Percentiles rank a stretch among this genome's conserved stretches.
These are phyloP conservation scores for Bolboschoenus planiculmis DNA, from an alignment of 176 grass and related monocot genomes.

Conservation along the genomic window DNA sequence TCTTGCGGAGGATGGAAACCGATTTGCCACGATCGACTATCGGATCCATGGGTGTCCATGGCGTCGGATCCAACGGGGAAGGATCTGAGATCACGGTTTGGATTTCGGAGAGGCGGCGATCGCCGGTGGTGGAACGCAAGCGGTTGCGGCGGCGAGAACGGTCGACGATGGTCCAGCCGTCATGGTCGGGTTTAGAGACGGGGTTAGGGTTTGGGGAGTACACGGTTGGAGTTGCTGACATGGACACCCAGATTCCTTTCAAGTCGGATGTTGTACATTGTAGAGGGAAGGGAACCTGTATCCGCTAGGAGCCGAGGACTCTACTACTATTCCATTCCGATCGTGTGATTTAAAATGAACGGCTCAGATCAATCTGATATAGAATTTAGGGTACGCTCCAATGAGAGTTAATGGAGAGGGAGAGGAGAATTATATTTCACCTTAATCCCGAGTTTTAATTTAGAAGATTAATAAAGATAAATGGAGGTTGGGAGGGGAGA, in stretches of 20 bases:
- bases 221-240: background rate
- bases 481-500: too few relatives aligned
- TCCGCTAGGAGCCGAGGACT: too few relatives aligned
- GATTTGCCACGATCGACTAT: slow-evolving; percentile 35
- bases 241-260: background rate
- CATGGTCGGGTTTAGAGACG: background rate
- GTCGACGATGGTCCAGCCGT: slow-evolving; percentile 6
- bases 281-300: too few relatives aligned
- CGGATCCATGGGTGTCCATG: slow-evolving; percentile 37
- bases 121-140: background rate
- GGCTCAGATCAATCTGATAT: too few relatives aligned
- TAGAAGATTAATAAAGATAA: too few relatives aligned
- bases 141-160: slow-evolving; percentile 18
- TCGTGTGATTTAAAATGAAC: too few relatives aligned
- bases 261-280: too few relatives aligned
- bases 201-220: background rate
- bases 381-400: too few relatives aligned
- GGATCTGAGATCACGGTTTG: background rate
- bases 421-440: too few relatives aligned
- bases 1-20: slow-evolving; percentile 31
- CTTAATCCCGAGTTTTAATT: too few relatives aligned
- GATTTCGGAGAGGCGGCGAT: background rate
- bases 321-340: too few relatives aligned
- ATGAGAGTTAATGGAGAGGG: too few relatives aligned
- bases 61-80: background rate